Conservation (phyloP, 2,329 filamentous ascomycete genomes). For the Microdochium paspali region DNA sequence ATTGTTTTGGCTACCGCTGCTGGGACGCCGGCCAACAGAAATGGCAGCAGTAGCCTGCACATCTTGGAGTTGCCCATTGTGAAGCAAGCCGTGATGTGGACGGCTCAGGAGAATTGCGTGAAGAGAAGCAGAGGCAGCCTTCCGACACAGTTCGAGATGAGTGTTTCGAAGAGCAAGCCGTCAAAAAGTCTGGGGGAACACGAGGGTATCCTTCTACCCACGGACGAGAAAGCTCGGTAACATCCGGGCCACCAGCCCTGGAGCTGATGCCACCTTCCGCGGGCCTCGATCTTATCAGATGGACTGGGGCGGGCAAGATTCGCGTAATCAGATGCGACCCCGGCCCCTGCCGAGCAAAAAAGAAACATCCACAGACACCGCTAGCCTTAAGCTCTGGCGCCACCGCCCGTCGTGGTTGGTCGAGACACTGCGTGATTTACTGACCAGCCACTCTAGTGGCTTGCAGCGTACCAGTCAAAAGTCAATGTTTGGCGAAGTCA, state of each 20-base stretch:
- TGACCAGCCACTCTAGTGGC: not conserved
- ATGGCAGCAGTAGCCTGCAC: not conserved
- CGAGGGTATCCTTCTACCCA: not conserved
- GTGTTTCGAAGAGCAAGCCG: too few species aligned
- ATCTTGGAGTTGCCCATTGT: not conserved
- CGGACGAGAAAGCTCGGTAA: too few species aligned
- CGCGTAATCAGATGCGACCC: not conserved
- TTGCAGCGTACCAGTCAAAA: not conserved
- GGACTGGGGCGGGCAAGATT: not conserved
- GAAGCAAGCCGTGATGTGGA: not conserved
- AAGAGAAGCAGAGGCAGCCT: too few species aligned
- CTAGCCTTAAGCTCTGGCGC: not conserved
- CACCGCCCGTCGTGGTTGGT: not conserved
- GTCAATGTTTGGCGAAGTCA: too few species aligned
- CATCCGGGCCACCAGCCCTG: too few species aligned
- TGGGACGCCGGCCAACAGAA: not conserved
- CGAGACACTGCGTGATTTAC: not conserved
- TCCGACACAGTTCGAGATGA: too few species aligned
- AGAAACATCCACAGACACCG: too few species aligned
- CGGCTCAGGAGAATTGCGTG: too few species aligned
- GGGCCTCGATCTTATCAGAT: not conserved
- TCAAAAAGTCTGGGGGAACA: too few species aligned
- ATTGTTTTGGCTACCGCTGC: slow-evolving; percentile 13
- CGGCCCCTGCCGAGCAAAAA: not conserved
- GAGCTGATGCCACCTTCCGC: slow-evolving; percentile 15